Evolutionary conservation across 2,329 filamentous ascomycete genomes (phyloP).

Genomic region (Plenodomus tracheiphilus): DNA sequence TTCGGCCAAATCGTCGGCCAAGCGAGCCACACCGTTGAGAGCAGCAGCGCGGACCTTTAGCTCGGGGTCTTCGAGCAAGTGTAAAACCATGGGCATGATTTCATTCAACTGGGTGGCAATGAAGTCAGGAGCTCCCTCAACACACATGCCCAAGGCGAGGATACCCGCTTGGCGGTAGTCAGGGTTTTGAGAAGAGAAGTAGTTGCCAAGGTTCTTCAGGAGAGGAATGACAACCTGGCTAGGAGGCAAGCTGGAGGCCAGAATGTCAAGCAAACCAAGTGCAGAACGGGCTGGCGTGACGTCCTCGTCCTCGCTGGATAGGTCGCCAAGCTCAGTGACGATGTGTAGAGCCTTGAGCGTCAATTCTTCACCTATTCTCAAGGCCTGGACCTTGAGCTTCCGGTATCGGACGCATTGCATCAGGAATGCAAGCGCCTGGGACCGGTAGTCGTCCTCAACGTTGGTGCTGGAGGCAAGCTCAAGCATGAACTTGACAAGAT

Average conservation of each 20-base stretch:
- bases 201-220: constrained; percentile 81
- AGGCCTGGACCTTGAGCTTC: constrained; percentile 91
- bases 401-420: constrained; percentile 90
- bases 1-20: constrained; percentile 91
- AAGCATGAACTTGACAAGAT: constrained; percentile 92
- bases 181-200: constrained; percentile 73
- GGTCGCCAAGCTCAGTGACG: constrained; percentile 81
- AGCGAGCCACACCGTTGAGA: constrained; percentile 81
- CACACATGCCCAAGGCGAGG: constrained; percentile 87
- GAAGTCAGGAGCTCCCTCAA: constrained; percentile 96
- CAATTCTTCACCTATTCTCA: constrained; percentile 83
- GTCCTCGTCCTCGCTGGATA: constrained; percentile 75
- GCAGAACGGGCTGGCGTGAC: constrained; percentile 83
- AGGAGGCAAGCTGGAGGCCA: constrained; percentile 85
- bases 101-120: constrained; percentile 88
- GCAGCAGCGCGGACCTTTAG: constrained; percentile 83
- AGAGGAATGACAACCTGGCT: constrained; percentile 93
- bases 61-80: constrained; percentile 82
- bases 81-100: constrained; percentile 82
- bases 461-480: constrained; percentile 77
- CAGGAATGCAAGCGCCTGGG: constrained; percentile 89
- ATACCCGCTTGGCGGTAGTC: constrained; percentile 88
- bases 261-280: constrained; percentile 83
- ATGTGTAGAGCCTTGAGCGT: constrained; percentile 88
- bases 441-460: constrained; percentile 80